A percentile compares a stretch with the other conserved stretches of the same genome.
Evolutionary conservation across 2,329 filamentous ascomycete species (phyloP).

Genomic region (Dendrostoma leiphaemia): DNA sequence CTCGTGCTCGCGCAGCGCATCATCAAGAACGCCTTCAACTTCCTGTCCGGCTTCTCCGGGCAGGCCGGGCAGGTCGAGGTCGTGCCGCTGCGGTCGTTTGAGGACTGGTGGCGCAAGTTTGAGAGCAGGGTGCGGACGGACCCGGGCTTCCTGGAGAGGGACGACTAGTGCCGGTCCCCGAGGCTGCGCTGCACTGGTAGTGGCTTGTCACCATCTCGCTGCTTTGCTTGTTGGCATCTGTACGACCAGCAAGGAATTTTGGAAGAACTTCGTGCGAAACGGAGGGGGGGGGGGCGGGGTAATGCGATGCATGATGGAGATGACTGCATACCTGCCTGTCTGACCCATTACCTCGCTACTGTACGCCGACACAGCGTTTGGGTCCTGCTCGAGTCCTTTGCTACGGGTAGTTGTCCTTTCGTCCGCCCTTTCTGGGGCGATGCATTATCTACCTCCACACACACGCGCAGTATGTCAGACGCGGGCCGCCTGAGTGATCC

Average conservation of each 20-base stretch:
- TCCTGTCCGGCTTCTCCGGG: constrained; percentile 81
- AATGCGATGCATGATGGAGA: no score
- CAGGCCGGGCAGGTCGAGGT: constrained; percentile 68
- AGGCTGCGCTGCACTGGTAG: neutral
- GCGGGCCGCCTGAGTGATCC: constrained; percentile 2
- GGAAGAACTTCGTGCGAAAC: no score
- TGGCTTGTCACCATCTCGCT: neutral
- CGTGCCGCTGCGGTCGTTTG: constrained; percentile 90
- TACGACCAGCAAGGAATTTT: no score
- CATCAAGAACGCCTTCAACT: constrained; percentile 97
- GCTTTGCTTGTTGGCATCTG: no score
- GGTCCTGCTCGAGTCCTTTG: no score
- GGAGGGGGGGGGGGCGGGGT: no score
- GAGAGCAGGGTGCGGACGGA: constrained; percentile 82
- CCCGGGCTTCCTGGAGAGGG: constrained; percentile 81
- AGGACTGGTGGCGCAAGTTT: constrained; percentile 98
- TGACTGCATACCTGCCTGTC: no score
- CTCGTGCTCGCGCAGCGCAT: constrained; percentile 85
- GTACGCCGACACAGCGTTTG: no score
- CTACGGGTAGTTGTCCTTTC: no score
- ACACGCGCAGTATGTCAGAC: no score
- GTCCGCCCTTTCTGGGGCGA: no score
- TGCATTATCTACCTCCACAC: no score
- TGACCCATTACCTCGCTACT: neutral
- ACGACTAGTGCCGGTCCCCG: constrained; percentile 17